These are phyloP conservation scores for Cordyceps cicadae DNA, from an alignment of 2,329 filamentous ascomycete genomes.

Conservation along the genomic window DNA sequence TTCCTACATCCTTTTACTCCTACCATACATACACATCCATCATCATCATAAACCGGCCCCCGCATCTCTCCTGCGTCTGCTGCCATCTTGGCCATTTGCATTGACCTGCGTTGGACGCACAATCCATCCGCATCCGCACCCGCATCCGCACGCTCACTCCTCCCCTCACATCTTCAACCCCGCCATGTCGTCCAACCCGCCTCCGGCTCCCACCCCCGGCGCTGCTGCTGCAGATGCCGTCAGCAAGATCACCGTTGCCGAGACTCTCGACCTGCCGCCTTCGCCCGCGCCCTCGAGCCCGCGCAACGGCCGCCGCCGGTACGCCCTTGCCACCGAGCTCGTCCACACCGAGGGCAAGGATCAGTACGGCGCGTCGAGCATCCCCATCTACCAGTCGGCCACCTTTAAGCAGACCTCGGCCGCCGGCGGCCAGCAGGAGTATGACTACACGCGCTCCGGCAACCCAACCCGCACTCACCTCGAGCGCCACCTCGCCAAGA, in stretches of 20 bases:
- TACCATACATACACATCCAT: background rate
- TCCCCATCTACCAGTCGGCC: constrained; percentile 96
- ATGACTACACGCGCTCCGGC: constrained; percentile 96
- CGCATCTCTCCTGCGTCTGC: background rate
- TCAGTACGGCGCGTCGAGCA: constrained; percentile 93
- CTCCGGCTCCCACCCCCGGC: constrained; percentile 18
- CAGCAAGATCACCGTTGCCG: constrained; percentile 62
- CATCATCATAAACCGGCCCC: background rate
- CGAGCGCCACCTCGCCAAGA: constrained; percentile 94
- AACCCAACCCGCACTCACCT: constrained; percentile 95
- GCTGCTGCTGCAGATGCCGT: constrained; percentile 38
- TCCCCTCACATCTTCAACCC: background rate
- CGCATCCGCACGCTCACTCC: background rate
- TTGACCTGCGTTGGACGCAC: constrained; percentile 6
- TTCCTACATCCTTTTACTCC: background rate
- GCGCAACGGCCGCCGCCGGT: constrained; percentile 68
- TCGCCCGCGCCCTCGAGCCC: constrained; percentile 92
- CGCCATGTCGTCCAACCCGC: constrained; percentile 8
- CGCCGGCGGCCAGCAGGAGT: constrained; percentile 71
- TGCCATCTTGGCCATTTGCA: background rate
- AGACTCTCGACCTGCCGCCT: constrained; percentile 78
- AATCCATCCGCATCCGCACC: background rate
- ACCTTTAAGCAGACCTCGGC: constrained; percentile 93
- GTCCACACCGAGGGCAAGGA: constrained; percentile 95
- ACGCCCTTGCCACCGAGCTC: constrained; percentile 89